Percentiles rank a stretch among this genome's conserved stretches.
phyloP scores from a whole-genome alignment of 495 filamentous ascomycete genomes.

The Neurospora terricola region DNA sequence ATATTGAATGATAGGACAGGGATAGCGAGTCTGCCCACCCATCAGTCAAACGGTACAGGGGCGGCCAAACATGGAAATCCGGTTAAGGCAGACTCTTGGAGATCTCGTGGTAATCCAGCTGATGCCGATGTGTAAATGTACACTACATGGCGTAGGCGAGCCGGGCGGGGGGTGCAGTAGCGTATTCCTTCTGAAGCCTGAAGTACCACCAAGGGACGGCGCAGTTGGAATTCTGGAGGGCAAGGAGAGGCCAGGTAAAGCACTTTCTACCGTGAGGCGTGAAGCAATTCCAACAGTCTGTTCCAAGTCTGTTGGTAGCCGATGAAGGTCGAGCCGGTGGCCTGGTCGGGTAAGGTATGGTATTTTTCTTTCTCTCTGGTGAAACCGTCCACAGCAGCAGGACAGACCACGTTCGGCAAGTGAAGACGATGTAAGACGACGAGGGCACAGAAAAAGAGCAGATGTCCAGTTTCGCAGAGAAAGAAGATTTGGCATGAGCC shows the following conservation, averaged over 20 bases:
- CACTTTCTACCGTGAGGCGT: neutral
- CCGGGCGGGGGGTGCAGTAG: neutral
- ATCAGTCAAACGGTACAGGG: neutral
- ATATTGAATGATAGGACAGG: neutral
- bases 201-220: neutral
- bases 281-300: neutral
- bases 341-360: neutral
- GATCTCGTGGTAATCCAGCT: neutral
- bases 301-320: neutral
- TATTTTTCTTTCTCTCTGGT: neutral
- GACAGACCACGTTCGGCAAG: neutral
- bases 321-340: neutral
- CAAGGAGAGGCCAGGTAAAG: neutral
- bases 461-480: neutral
- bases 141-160: neutral
- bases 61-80: neutral
- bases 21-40: neutral
- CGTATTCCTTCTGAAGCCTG: neutral
- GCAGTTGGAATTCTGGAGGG: neutral
- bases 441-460: neutral
- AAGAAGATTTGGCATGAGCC: neutral
- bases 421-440: neutral
- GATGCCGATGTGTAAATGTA: neutral
- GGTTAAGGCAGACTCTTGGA: neutral
- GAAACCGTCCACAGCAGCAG: neutral